A percentile compares a stretch with the other conserved stretches of the same genome.
These are phyloP conservation scores for Ensete ventricosum DNA, from an alignment of 176 grass and related monocot genomes.

Conservation along the genomic window DNA sequence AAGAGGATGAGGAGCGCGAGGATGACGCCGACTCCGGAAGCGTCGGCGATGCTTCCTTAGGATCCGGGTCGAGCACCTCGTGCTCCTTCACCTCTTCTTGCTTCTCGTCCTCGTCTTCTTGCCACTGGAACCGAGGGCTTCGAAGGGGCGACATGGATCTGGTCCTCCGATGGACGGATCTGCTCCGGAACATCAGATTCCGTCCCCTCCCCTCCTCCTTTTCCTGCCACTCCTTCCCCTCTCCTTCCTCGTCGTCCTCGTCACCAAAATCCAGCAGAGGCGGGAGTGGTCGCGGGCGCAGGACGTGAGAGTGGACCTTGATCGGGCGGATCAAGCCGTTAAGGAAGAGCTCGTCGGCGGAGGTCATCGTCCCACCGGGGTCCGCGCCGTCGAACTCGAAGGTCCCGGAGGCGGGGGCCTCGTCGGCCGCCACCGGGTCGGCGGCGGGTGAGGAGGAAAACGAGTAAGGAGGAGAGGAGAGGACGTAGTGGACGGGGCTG, in stretches of 20 bases:
- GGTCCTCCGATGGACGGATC: conserved; percentile 20
- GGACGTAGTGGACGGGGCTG: conserved; percentile 34
- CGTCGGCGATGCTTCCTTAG: neutral
- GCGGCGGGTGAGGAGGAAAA: neutral
- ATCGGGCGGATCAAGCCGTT: conserved; percentile 28
- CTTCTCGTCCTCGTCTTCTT: conserved; percentile 5
- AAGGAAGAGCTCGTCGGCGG: conserved; percentile 34
- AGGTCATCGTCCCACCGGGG: conserved; percentile 20
- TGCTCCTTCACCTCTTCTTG: neutral
- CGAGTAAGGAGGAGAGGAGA: conserved; percentile 21
- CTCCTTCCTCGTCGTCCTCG: neutral
- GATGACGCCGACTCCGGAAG: conserved; percentile 14
- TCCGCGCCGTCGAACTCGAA: conserved; percentile 26
- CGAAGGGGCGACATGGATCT: conserved; percentile 28
- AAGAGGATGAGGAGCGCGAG: conserved; percentile 18
- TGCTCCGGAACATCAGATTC: neutral
- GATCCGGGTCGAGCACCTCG: neutral
- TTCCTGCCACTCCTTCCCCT: neutral
- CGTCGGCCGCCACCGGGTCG: neutral
- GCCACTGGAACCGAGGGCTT: conserved; percentile 13
- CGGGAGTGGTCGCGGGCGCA: neutral
- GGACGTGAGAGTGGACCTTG: conserved; percentile 9
- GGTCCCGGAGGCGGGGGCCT: neutral
- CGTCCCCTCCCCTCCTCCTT: neutral
- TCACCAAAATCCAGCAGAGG: neutral